Evolutionary conservation across 2,329 filamentous ascomycete species (phyloP).

Genomic region (Fusarium bactridioides): DNA sequence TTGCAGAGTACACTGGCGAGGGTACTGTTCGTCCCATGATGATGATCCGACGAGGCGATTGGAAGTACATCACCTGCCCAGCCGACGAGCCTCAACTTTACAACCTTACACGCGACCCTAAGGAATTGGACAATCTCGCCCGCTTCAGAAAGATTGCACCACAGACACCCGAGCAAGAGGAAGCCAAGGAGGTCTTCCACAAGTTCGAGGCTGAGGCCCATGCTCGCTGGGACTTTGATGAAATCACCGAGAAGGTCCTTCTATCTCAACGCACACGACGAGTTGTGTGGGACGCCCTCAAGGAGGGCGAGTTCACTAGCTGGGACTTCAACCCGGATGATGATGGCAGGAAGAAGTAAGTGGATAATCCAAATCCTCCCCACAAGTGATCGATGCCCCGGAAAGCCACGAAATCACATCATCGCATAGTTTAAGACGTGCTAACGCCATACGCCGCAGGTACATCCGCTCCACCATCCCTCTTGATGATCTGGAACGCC

Average conservation of each 20-base stretch:
- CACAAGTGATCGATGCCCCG: slow-evolving; percentile 8
- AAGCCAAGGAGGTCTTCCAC: slow-evolving; percentile 60
- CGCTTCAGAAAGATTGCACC: slow-evolving; percentile 51
- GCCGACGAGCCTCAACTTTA: slow-evolving; percentile 86
- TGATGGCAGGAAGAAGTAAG: slow-evolving; percentile 71
- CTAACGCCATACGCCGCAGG: slow-evolving; percentile 54
- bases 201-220: slow-evolving; percentile 78
- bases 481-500: slow-evolving; percentile 80
- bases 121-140: slow-evolving; percentile 79
- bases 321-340: slow-evolving; percentile 87
- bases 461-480: slow-evolving; percentile 87
- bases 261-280: slow-evolving; percentile 80
- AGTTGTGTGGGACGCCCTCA: slow-evolving; percentile 81
- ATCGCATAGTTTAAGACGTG: slow-evolving; percentile 37
- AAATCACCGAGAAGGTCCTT: slow-evolving; percentile 78
- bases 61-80: slow-evolving; percentile 91
- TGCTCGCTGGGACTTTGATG: slow-evolving; percentile 80
- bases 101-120: slow-evolving; percentile 78
- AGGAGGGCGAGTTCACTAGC: slow-evolving; percentile 75
- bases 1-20: slow-evolving; percentile 94
- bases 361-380: slow-evolving; percentile 12
- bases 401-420: slow-evolving; percentile 40
- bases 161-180: slow-evolving; percentile 54
- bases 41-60: slow-evolving; percentile 90
- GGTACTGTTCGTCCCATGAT: slow-evolving; percentile 88